phyloP scores from a whole-genome alignment of 73 alveolate genomes.

The Stentor roeselii region DNA sequence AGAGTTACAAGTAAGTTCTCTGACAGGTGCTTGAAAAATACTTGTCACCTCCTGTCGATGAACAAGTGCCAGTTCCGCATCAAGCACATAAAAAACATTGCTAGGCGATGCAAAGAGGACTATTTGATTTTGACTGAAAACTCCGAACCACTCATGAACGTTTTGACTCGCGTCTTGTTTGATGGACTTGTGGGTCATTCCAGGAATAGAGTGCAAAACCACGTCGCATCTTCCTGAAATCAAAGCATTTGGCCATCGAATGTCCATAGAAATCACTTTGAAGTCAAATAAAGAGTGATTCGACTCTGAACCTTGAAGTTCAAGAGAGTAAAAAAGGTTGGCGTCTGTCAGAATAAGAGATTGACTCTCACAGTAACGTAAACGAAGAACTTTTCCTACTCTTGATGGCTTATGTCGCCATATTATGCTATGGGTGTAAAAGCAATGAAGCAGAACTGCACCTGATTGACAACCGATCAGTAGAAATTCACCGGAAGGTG shows the following conservation, averaged over 20 bases:
- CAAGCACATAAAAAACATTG: constrained; percentile 5
- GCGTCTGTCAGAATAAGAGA: constrained; percentile 7
- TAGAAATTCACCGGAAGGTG: constrained; percentile 20
- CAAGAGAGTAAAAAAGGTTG: not conserved
- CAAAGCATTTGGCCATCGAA: not conserved
- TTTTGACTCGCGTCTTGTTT: constrained; percentile 14
- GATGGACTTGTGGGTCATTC: not conserved
- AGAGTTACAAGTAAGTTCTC: not conserved
- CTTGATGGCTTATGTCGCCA: not conserved
- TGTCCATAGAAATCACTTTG: not conserved
- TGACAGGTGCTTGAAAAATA: constrained; percentile 12
- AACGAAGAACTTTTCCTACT: not conserved
- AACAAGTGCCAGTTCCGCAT: not conserved
- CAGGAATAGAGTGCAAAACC: not conserved
- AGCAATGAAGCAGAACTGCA: not conserved
- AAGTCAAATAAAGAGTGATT: not conserved
- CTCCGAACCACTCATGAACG: constrained; percentile 13
- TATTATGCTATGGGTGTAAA: constrained; percentile 6
- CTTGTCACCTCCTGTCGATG: not conserved
- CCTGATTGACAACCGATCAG: not conserved
- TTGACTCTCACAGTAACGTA: not conserved
- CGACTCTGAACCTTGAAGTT: not conserved
- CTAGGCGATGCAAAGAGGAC: not conserved
- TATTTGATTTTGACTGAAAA: not conserved
- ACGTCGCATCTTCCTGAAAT: not conserved